Evolutionary conservation across 179 eudicot genomes (phyloP).

Genomic region (Camellia oleifera): DNA sequence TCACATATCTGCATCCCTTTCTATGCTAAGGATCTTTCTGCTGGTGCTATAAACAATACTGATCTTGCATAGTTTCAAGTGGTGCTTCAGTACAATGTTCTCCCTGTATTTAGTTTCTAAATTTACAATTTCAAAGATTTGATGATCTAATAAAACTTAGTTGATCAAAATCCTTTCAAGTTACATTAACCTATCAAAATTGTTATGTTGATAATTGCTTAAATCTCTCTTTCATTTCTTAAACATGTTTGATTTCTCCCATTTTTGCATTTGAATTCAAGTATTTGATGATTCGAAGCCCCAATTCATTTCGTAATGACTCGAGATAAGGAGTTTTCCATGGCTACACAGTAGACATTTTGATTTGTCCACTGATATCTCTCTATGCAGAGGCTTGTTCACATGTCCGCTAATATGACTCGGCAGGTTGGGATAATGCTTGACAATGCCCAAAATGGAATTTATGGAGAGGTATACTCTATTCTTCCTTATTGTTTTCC

Average conservation of each 20-base stretch:
- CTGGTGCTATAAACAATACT: not conserved
- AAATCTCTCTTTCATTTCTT: too few relatives aligned
- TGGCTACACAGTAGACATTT: too few relatives aligned
- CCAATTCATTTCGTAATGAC: too few relatives aligned
- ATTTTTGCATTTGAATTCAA: too few relatives aligned
- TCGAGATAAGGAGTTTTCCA: too few relatives aligned
- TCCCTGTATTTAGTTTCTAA: not conserved
- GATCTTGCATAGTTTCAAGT: not conserved
- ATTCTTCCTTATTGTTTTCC: not conserved
- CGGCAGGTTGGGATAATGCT: too few relatives aligned
- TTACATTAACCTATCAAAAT: not conserved
- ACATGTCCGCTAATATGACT: too few relatives aligned
- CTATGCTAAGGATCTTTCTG: constrained; percentile 5
- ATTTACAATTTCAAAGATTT: not conserved
- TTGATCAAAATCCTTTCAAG: not conserved
- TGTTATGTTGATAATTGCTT: not conserved
- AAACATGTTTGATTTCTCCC: too few relatives aligned
- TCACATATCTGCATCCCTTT: not conserved
- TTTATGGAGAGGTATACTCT: not conserved
- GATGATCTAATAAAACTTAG: not conserved
- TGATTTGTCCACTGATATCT: too few relatives aligned
- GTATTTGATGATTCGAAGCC: too few relatives aligned
- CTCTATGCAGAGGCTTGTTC: too few relatives aligned
- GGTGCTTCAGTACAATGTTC: not conserved
- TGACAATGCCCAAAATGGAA: too few relatives aligned